These are phyloP conservation scores for Smithsoniella earleae DNA, from an alignment of 163 green algal species.

Conservation along the genomic window DNA sequence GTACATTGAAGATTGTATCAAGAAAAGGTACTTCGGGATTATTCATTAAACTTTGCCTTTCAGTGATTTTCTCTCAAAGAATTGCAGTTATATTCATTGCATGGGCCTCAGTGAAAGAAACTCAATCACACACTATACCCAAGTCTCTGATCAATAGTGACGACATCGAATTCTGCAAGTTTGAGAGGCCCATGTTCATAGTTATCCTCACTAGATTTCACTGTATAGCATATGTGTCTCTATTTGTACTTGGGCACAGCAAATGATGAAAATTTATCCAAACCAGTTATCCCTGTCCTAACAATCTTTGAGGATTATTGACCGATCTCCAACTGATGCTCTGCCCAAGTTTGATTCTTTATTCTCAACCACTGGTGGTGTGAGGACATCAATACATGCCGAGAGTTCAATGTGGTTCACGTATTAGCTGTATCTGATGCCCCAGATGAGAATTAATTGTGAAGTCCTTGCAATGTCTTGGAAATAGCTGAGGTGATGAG, in stretches of 20 bases:
- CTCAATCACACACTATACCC: conserved; percentile 31
- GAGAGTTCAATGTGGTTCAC: no score
- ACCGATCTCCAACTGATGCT: conserved; percentile 31
- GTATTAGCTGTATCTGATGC: conserved; percentile 32
- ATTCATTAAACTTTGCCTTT: no score
- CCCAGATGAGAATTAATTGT: no score
- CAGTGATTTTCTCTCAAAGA: no score
- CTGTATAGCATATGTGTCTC: no score
- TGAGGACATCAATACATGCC: no score
- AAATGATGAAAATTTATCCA: conserved; percentile 23
- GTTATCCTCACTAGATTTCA: no score
- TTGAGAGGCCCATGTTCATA: conserved; percentile 23
- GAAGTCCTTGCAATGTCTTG: no score
- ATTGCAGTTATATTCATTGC: no score
- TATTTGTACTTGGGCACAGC: neutral
- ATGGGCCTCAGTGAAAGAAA: conserved; percentile 26
- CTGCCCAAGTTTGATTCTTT: no score
- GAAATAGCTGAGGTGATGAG: neutral
- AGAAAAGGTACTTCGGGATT: conserved; percentile 45
- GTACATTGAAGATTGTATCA: conserved; percentile 71
- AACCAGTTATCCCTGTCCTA: conserved; percentile 32
- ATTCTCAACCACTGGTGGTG: no score
- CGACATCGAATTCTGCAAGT: conserved; percentile 31
- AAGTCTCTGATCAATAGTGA: conserved; percentile 17
- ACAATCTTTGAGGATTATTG: conserved; percentile 23